Percentiles rank a stretch among this genome's conserved stretches.
Conservation (phyloP, 2,329 filamentous ascomycete genomes). For the Epichloe typhina region DNA sequence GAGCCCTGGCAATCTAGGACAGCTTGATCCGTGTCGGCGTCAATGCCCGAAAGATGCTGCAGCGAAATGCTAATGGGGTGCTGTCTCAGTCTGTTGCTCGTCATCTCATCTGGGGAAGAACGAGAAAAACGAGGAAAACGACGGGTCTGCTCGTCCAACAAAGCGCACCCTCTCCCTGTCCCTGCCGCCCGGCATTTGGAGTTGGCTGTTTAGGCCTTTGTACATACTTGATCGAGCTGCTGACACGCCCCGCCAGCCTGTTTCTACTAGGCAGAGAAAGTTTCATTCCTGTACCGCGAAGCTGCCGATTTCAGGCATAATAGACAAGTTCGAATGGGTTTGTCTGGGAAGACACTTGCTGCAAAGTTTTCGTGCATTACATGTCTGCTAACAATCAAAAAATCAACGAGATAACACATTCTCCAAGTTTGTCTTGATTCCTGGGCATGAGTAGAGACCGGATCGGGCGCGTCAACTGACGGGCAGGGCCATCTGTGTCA, state of each 20-base stretch:
- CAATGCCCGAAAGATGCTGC: background rate
- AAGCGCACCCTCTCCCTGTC: slow-evolving; percentile 2
- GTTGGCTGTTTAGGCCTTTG: background rate
- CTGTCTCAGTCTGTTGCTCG: slow-evolving; percentile 2
- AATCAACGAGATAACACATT: background rate
- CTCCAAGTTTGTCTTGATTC: background rate
- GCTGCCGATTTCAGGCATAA: background rate
- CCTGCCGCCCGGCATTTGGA: background rate
- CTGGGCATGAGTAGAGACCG: background rate
- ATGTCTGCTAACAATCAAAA: background rate
- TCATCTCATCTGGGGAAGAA: background rate
- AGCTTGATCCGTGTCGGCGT: background rate
- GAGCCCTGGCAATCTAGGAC: background rate
- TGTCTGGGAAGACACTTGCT: background rate
- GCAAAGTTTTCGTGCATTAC: background rate
- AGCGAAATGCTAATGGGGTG: background rate
- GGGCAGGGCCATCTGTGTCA: background rate
- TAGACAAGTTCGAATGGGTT: background rate
- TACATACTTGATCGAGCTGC: background rate
- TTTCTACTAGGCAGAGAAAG: background rate
- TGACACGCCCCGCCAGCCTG: background rate
- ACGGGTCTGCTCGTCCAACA: background rate
- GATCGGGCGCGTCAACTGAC: background rate
- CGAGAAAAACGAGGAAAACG: too few species aligned
- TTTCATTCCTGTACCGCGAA: background rate